phyloP scores from a whole-genome alignment of 2,329 filamentous ascomycete genomes.

The Colletotrichum destructivum region DNA sequence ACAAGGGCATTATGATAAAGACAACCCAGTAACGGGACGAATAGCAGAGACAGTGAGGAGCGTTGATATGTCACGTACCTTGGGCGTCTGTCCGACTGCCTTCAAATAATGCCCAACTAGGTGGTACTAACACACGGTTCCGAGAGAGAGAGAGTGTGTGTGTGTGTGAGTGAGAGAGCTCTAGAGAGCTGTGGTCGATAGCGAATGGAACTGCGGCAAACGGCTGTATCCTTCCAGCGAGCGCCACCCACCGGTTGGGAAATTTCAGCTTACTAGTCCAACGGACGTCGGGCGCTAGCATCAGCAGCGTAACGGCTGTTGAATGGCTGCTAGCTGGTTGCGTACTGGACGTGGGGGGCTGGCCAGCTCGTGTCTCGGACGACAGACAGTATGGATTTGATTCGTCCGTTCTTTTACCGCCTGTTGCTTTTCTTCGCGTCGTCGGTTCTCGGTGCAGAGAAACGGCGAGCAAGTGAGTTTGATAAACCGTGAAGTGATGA shows the following conservation, averaged over 20 bases:
- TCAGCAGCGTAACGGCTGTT: slow-evolving; percentile 27
- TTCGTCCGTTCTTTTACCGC: slow-evolving; percentile 33
- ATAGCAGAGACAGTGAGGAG: slow-evolving; percentile 7
- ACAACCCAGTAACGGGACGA: no score
- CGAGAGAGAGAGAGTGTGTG: background rate
- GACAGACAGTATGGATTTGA: slow-evolving; percentile 15
- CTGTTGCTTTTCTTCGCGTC: slow-evolving; percentile 10
- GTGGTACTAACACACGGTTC: slow-evolving; percentile 12
- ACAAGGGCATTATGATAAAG: background rate
- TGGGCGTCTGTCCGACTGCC: slow-evolving; percentile 9
- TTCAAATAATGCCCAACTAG: slow-evolving; percentile 26
- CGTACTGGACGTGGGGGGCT: slow-evolving; percentile 34
- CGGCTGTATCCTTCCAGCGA: slow-evolving; percentile 39
- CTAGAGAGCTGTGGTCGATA: slow-evolving; percentile 29
- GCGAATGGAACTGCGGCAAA: slow-evolving; percentile 39
- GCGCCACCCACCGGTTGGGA: slow-evolving; percentile 23
- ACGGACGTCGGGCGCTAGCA: slow-evolving; percentile 20
- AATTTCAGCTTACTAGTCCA: slow-evolving; percentile 35
- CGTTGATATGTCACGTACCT: slow-evolving; percentile 24
- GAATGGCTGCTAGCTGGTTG: slow-evolving; percentile 34
- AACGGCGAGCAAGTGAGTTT: background rate
- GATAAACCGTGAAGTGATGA: background rate
- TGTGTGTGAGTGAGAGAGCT: no score
- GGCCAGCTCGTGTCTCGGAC: slow-evolving; percentile 39
- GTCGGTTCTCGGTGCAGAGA: slow-evolving; percentile 9